Base-by-base conservation (phyloP, 805 yeast genomes). In the Saccharomycopsis amapae region DNA sequence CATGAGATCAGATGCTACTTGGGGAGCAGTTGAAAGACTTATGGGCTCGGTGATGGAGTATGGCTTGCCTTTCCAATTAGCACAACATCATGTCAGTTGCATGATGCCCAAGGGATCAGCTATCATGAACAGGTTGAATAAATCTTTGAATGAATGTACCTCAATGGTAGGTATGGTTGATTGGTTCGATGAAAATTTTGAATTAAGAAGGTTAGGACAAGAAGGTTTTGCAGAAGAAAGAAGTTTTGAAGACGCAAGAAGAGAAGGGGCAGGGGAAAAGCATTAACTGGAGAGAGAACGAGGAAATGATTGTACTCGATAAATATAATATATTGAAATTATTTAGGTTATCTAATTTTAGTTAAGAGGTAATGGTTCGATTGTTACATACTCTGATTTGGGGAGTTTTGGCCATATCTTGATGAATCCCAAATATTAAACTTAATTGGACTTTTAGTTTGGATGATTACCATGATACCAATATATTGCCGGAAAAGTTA, bases 21-120 rank as follows among this genome's bases (percentile, higher is more conserved):
- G 97, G 97, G 76, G 81, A 5, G 90, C 95, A 5, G 66, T 93
- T 4, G 98, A 93, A 61, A 68, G 70, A 48, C 85, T 90, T 59
- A 78, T 88, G 84, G 81, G 85, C 56, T 77, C 80, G 53, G 75
- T 85, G 6, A 73, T 86, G 13, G 76, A 80, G 18, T 87, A 81
- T 58, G 97, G 96, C 0, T 66, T 88, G 46, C 97, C 95, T 1
- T 90, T 77, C 59, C 77, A 89, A 58, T 68, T 90, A 32, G 71
- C 79, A 3, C 96, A 87, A 61, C 96, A 90, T 58, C 97, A 90
- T 63, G 61, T 93, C 44, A 76, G 84, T 9, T 85, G 93, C 61
- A 90, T 93, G 97, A 5, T 39, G n/a, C 42, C 62, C 88, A 52
- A 85, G 78, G 34, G 62, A 58, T 34, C 68, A 64, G 43, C 46